Percentiles rank a stretch among this genome's conserved stretches.
Evolutionary conservation across 495 filamentous ascomycete species (phyloP).

Genomic region (Penicillium canescens): DNA sequence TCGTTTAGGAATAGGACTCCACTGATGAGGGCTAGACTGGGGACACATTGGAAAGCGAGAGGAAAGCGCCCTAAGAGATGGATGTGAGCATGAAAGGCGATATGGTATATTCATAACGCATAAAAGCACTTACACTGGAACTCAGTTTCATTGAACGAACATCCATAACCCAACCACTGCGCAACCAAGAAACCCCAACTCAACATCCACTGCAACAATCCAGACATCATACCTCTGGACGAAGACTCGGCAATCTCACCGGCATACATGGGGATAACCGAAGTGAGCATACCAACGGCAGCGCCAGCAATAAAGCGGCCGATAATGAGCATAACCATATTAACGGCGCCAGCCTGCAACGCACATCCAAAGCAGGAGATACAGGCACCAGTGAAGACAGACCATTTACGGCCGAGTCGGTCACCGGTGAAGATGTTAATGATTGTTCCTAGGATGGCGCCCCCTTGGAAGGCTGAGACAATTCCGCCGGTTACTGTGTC

Average conservation of each 20-base stretch:
- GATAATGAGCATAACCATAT: constrained; percentile 49
- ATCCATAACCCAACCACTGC: constrained; percentile 50
- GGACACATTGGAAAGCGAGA: constrained; percentile 52
- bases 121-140: constrained; percentile 37
- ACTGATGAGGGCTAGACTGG: constrained; percentile 40
- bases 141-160: constrained; percentile 39
- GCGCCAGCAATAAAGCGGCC: constrained; percentile 48
- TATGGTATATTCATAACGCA: background rate
- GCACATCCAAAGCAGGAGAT: constrained; percentile 44
- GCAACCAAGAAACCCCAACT: constrained; percentile 47
- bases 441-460: constrained; percentile 47
- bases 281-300: constrained; percentile 47
- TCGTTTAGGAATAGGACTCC: constrained; percentile 62
- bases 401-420: constrained; percentile 39
- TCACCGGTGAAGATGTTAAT: constrained; percentile 44
- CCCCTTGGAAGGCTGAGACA: constrained; percentile 46
- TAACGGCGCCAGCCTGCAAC: constrained; percentile 44
- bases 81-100: constrained; percentile 12
- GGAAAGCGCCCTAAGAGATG: constrained; percentile 42
- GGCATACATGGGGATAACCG: constrained; percentile 44
- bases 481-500: constrained; percentile 45
- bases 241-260: constrained; percentile 28
- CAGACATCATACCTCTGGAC: constrained; percentile 19
- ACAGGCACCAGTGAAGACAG: constrained; percentile 43
- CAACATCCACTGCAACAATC: constrained; percentile 39